phyloP scores from a whole-genome alignment of 1,139 yeast species.

The Ogataea hybrid region DNA sequence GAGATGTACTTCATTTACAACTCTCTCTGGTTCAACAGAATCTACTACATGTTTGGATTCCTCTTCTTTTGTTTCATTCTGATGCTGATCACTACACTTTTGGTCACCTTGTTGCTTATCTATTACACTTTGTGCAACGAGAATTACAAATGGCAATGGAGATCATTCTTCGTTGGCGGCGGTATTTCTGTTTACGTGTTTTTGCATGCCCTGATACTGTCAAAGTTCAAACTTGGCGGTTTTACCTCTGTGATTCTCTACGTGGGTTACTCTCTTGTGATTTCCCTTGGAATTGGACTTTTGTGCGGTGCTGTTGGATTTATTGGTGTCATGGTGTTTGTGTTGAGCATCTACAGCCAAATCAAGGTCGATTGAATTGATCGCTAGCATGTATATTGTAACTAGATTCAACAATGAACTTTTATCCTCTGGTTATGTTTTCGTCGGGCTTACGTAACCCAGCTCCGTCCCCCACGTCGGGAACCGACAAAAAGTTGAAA shows the following conservation, averaged over 20 bases:
- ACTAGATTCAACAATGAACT: background rate
- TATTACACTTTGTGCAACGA: constrained; percentile 88
- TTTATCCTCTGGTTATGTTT: background rate
- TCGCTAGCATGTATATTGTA: constrained; percentile 6
- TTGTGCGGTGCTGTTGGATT: constrained; percentile 91
- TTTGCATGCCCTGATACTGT: constrained; percentile 74
- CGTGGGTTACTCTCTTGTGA: constrained; percentile 78
- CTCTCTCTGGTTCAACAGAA: constrained; percentile 91
- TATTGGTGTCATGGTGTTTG: constrained; percentile 68
- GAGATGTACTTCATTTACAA: constrained; percentile 88
- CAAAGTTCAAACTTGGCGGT: constrained; percentile 70
- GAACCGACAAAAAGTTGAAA: constrained; percentile 5
- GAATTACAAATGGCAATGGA: constrained; percentile 98
- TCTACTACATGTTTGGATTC: constrained; percentile 97
- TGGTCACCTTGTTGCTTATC: constrained; percentile 76
- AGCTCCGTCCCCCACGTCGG: background rate
- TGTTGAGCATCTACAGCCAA: constrained; percentile 75
- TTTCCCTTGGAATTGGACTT: constrained; percentile 70
- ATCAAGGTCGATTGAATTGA: constrained; percentile 72
- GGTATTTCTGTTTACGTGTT: constrained; percentile 86
- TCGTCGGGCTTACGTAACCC: constrained; percentile 4
- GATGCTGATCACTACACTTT: constrained; percentile 77
- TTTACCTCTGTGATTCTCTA: constrained; percentile 75
- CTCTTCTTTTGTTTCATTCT: constrained; percentile 81
- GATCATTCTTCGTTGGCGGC: constrained; percentile 83